A percentile compares a stretch with the other conserved stretches of the same genome.
phyloP scores from a whole-genome alignment of 805 yeast species.

The Wickerhamomyces alni region DNA sequence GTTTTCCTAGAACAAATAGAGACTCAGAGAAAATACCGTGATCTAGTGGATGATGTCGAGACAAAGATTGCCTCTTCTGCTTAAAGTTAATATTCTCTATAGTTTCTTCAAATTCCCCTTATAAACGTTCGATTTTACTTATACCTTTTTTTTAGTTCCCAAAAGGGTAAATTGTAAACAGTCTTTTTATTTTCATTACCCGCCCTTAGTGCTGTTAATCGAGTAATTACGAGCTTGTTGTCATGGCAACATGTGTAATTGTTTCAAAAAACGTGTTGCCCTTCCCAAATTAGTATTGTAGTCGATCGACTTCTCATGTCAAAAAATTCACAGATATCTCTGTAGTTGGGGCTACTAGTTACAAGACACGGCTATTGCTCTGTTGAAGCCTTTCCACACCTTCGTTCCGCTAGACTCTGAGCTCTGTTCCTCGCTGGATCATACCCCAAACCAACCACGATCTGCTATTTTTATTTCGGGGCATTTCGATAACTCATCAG shows the following conservation, averaged over 20 bases:
- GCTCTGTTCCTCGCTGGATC: no score
- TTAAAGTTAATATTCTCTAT: neutral
- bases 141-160: neutral
- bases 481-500: no score
- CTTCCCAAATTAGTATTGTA: no score
- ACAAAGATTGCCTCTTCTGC: slow-evolving; percentile 2
- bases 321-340: no score
- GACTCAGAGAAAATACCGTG: slow-evolving; percentile 73
- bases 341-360: no score
- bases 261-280: neutral
- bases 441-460: no score
- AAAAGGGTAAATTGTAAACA: neutral
- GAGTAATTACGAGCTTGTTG: no score
- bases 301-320: no score
- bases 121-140: neutral
- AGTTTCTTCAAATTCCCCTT: neutral
- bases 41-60: slow-evolving; percentile 50
- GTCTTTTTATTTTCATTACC: neutral
- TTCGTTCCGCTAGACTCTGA: no score
- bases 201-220: neutral
- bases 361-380: no score
- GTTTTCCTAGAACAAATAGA: slow-evolving; percentile 84
- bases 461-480: no score
- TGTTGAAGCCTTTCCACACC: no score
- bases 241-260: neutral